Conservation (phyloP, 2,329 filamentous ascomycete species). For the Westerdykella aurantiaca region DNA sequence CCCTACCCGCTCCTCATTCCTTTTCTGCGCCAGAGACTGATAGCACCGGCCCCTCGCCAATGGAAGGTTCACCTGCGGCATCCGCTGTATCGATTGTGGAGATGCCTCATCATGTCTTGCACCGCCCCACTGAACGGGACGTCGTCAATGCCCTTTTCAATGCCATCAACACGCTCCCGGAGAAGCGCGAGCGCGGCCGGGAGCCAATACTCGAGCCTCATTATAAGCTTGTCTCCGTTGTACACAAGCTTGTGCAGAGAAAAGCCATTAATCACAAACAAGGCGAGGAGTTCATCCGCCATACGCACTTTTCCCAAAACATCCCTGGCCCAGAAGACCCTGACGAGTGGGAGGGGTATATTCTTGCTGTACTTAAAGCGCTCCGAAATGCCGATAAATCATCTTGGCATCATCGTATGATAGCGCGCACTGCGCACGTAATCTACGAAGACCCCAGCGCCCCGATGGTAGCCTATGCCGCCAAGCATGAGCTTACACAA, state of each 20-base stretch:
- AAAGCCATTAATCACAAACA: slow-evolving; percentile 42
- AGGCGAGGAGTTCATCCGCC: slow-evolving; percentile 46
- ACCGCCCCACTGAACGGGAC: slow-evolving; percentile 28
- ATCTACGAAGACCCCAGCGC: slow-evolving; percentile 53
- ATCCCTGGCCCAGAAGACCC: slow-evolving; percentile 44
- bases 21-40: too few species aligned
- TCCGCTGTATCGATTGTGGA: too few species aligned
- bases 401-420: slow-evolving; percentile 92
- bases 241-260: slow-evolving; percentile 70
- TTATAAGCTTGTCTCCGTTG: slow-evolving; percentile 78
- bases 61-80: too few species aligned
- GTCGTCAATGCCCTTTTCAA: slow-evolving; percentile 54
- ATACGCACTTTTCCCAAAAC: slow-evolving; percentile 52
- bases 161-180: slow-evolving; percentile 57
- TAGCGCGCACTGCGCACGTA: slow-evolving; percentile 63
- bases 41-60: too few species aligned
- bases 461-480: slow-evolving; percentile 51
- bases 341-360: slow-evolving; percentile 55
- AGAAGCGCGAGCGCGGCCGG: slow-evolving; percentile 55
- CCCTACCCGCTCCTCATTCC: too few species aligned
- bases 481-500: slow-evolving; percentile 72
- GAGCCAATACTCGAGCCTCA: slow-evolving; percentile 87
- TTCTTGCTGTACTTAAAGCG: slow-evolving; percentile 56
- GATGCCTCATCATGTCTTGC: too few species aligned
- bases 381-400: slow-evolving; percentile 72